These are phyloP conservation scores for Elasticomyces elasticus DNA, from an alignment of 495 filamentous ascomycete species.

Conservation along the genomic window DNA sequence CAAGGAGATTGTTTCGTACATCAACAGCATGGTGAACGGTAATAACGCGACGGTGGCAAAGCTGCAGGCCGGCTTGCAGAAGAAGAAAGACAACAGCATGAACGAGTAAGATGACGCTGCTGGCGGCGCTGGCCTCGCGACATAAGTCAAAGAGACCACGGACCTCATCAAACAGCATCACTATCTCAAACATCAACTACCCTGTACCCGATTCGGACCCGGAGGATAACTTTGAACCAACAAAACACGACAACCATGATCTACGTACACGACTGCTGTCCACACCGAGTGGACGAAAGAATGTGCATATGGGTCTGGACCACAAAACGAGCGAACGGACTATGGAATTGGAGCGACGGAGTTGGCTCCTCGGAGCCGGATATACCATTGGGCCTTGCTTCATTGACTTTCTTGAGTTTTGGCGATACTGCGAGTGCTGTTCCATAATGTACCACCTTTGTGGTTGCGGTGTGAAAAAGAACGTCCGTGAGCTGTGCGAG, in stretches of 20 bases:
- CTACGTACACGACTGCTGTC: not conserved
- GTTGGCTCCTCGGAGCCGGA: not conserved
- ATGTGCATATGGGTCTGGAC: not conserved
- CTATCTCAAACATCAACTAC: not conserved
- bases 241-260: not conserved
- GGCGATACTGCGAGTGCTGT: not conserved
- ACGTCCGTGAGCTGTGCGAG: too few relatives aligned
- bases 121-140: not conserved
- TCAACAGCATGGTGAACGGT: constrained; percentile 59
- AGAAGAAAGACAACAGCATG: not conserved
- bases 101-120: not conserved
- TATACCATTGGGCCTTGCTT: constrained; percentile 1
- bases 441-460: too few relatives aligned
- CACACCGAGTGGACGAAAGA: not conserved
- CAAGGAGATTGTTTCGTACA: constrained; percentile 57
- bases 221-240: not conserved
- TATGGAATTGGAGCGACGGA: not conserved
- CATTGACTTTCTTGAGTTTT: not conserved
- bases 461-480: too few relatives aligned
- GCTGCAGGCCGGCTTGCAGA: not conserved
- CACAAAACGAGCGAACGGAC: not conserved
- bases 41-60: constrained; percentile 43
- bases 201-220: not conserved
- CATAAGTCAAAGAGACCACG: not conserved
- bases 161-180: not conserved